A percentile compares a stretch with the other conserved stretches of the same genome.
phyloP scores from a whole-genome alignment of 495 filamentous ascomycete genomes.

The Aspergillus cavernicola region DNA sequence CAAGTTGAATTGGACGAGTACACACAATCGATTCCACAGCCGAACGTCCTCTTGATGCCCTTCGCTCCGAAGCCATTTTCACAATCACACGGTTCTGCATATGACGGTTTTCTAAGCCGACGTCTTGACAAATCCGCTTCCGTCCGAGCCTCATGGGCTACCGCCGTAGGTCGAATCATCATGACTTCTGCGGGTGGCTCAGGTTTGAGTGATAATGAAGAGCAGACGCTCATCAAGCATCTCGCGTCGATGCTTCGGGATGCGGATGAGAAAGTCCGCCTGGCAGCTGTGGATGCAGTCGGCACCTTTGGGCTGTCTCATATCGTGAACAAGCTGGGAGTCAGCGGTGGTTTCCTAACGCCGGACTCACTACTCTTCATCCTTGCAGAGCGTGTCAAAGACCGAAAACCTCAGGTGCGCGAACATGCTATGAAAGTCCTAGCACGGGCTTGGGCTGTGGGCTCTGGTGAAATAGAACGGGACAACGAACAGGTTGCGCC shows the following conservation, averaged over 20 bases:
- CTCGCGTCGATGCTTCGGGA: constrained; percentile 80
- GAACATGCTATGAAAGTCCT: constrained; percentile 81
- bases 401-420: constrained; percentile 76
- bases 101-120: constrained; percentile 76
- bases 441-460: constrained; percentile 86
- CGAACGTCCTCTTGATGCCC: constrained; percentile 70
- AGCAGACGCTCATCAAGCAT: constrained; percentile 64
- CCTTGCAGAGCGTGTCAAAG: constrained; percentile 83
- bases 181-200: constrained; percentile 81
- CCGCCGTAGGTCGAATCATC: constrained; percentile 76
- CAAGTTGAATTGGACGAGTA: constrained; percentile 64
- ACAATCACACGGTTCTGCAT: constrained; percentile 70
- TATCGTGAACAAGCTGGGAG: constrained; percentile 74
- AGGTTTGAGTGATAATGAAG: constrained; percentile 73
- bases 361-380: constrained; percentile 69
- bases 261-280: constrained; percentile 82
- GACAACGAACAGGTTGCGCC: constrained; percentile 71
- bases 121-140: constrained; percentile 76
- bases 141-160: constrained; percentile 82
- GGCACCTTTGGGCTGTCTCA: constrained; percentile 72
- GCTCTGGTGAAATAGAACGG: constrained; percentile 77
- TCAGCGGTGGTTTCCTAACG: constrained; percentile 64
- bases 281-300: constrained; percentile 80
- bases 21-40: constrained; percentile 43
- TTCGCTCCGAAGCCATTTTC: constrained; percentile 80